Evolutionary conservation across 1,139 yeast genomes (phyloP).

Genomic region (Geotrichum restrictum): DNA sequence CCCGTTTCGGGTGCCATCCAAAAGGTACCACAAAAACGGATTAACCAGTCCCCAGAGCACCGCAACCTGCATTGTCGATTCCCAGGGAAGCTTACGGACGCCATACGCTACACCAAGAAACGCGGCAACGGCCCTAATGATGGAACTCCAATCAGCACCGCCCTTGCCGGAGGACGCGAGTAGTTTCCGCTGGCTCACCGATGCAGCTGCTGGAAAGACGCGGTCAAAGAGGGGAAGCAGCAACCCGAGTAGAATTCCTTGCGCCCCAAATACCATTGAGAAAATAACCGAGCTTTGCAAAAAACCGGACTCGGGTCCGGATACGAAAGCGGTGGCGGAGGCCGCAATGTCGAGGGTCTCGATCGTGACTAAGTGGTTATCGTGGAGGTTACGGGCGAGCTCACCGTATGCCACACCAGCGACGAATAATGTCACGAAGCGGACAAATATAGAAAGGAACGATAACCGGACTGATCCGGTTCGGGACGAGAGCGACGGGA

Average conservation of each 20-base stretch:
- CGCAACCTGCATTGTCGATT: slow-evolving; percentile 69
- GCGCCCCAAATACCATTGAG: slow-evolving; percentile 43
- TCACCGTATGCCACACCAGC: slow-evolving; percentile 39
- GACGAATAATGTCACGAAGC: slow-evolving; percentile 30
- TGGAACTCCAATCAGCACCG: slow-evolving; percentile 41
- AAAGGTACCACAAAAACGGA: slow-evolving; percentile 73
- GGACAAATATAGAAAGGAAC: slow-evolving; percentile 23
- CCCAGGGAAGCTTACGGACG: slow-evolving; percentile 75
- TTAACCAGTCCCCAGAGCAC: slow-evolving; percentile 70
- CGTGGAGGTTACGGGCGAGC: slow-evolving; percentile 37
- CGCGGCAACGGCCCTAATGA: slow-evolving; percentile 64
- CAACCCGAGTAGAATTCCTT: slow-evolving; percentile 63
- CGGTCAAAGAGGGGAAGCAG: slow-evolving; percentile 60
- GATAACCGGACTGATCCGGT: slow-evolving; percentile 25
- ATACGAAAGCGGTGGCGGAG: no score
- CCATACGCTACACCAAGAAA: slow-evolving; percentile 83
- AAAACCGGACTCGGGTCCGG: no score
- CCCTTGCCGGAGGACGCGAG: slow-evolving; percentile 29
- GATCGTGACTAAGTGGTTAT: slow-evolving; percentile 35
- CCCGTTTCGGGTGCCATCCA: slow-evolving; percentile 73
- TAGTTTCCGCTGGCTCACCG: no score
- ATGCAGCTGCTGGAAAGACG: slow-evolving; percentile 40
- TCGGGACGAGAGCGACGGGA: slow-evolving; percentile 11
- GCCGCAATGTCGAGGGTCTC: slow-evolving; percentile 35
- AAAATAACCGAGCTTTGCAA: slow-evolving; percentile 28